A percentile compares a stretch with the other conserved stretches of the same genome.
Evolutionary conservation across 768 basidiomycete genomes (phyloP).

Genomic region (Cystofilobasidium bisporidii): DNA sequence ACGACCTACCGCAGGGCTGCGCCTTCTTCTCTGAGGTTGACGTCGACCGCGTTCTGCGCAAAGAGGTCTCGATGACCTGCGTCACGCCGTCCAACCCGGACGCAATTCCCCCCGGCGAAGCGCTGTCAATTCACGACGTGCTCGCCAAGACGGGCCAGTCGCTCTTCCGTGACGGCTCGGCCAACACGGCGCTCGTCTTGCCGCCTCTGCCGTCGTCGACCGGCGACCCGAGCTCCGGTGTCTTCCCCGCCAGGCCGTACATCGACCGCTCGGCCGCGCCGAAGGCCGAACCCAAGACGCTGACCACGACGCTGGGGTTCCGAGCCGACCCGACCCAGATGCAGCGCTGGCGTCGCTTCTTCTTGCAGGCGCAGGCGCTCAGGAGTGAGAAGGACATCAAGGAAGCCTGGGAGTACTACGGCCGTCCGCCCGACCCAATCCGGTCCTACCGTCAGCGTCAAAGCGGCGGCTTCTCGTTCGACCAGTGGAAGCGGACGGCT

Average conservation of each 20-base stretch:
- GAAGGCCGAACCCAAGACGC: not conserved
- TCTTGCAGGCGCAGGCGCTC: constrained; percentile 18
- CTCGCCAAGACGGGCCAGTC: constrained; percentile 54
- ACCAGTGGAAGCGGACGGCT: not conserved
- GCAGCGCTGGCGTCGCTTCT: constrained; percentile 17
- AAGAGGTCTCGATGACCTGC: constrained; percentile 94
- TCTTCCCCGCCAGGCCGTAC: constrained; percentile 4
- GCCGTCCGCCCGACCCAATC: constrained; percentile 15
- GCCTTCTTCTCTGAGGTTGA: constrained; percentile 98
- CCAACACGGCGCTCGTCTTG: not conserved
- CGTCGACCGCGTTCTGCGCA: constrained; percentile 77
- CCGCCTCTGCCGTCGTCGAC: not conserved
- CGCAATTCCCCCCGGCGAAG: constrained; percentile 79
- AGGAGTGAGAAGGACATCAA: constrained; percentile 1
- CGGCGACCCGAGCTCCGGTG: not conserved
- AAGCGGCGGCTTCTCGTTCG: not conserved
- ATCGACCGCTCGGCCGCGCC: not conserved
- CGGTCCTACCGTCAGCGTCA: not conserved
- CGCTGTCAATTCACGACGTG: constrained; percentile 57
- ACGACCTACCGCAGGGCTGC: constrained; percentile 82
- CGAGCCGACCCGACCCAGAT: not conserved
- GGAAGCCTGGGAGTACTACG: constrained; percentile 1
- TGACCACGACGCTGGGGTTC: not conserved
- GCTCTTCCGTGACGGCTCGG: constrained; percentile 15
- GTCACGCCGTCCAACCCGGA: constrained; percentile 82